phyloP scores from a whole-genome alignment of 805 yeast genomes.

The Saccharomycopsis vini region DNA sequence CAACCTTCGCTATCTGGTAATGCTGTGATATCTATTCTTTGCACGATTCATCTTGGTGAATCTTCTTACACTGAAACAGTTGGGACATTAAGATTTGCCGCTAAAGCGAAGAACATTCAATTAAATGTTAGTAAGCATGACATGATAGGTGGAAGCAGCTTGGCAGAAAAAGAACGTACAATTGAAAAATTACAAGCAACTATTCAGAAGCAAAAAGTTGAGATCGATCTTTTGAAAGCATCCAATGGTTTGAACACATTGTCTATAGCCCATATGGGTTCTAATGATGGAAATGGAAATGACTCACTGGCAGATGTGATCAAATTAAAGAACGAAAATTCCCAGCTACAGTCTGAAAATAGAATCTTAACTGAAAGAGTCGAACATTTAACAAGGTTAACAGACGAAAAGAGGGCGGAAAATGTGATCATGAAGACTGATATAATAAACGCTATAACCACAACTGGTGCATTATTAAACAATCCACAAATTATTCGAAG shows the following conservation, averaged over 20 bases:
- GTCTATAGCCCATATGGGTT: background rate
- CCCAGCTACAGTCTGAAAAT: constrained; percentile 53
- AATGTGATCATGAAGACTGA: constrained; percentile 49
- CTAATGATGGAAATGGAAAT: background rate
- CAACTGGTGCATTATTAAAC: constrained; percentile 26
- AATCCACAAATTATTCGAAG: constrained; percentile 36
- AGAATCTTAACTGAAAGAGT: constrained; percentile 54
- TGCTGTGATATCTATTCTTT: constrained; percentile 73
- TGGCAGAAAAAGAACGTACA: constrained; percentile 39
- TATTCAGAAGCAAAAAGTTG: constrained; percentile 51
- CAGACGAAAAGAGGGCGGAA: constrained; percentile 51
- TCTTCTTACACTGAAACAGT: constrained; percentile 66
- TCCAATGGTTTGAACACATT: constrained; percentile 11
- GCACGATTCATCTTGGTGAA: constrained; percentile 69
- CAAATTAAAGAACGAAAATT: constrained; percentile 26
- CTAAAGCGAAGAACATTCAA: constrained; percentile 81
- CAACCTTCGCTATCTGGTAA: constrained; percentile 91
- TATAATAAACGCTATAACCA: constrained; percentile 48
- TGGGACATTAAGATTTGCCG: constrained; percentile 85
- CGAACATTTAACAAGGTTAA: constrained; percentile 58
- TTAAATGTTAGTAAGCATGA: constrained; percentile 55
- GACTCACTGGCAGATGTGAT: background rate
- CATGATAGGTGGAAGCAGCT: constrained; percentile 20
- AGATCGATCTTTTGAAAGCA: constrained; percentile 34
- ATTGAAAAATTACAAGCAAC: constrained; percentile 50